Base-by-base conservation (phyloP, 2,329 filamentous ascomycete genomes). In the Pestalotiopsis sp. region DNA sequence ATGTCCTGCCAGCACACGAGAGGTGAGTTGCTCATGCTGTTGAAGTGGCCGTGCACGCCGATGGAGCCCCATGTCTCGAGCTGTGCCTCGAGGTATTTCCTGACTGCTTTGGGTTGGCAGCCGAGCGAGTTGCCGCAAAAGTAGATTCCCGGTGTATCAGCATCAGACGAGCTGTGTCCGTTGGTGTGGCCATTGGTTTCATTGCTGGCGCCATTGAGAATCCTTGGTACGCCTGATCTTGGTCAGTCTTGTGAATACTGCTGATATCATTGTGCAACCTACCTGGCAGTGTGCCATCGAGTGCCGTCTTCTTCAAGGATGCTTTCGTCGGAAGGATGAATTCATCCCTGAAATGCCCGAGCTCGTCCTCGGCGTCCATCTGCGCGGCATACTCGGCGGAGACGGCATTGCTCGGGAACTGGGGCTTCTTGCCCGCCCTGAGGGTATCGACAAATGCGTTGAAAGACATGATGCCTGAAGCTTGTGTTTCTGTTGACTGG, bases 51-150 rank as follows among this genome's bases (percentile, higher is more conserved):
- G 55, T 91, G 90, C 24, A 97, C 94, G 20, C 91, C 94, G 71
- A 96, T 91, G 0, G 89, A 91, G 0, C 91, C 91, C 94, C 94
- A 97, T 3, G 93, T 94, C 70, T 80, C 87, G 78, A 98, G 83
- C 80, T 97, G 92, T 60, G 89, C 87, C 72, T 95, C 91, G n/a
- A 99, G 88, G 78, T 98, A 93, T 70, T 93, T 91, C 72, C 94
- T 92, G 1, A 99, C 94, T 0, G 94, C 86, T 70, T 87, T 89
- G 58, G 94, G 94, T 78, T 97, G 94, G 3, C 95, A 87, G 48
- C 94, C 94, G 1, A 97, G 86, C 0, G 94, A 97, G 81, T 97
- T 97, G 67, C 94, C 94, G 72, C 94, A 95, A 70, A 98, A 89
- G 79, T 97, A 98, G 68, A 93, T 90, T 68, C 64, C 24, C 26